phyloP scores from a whole-genome alignment of 2,329 filamentous ascomycete species.

The Lachnellula occidentalis region DNA sequence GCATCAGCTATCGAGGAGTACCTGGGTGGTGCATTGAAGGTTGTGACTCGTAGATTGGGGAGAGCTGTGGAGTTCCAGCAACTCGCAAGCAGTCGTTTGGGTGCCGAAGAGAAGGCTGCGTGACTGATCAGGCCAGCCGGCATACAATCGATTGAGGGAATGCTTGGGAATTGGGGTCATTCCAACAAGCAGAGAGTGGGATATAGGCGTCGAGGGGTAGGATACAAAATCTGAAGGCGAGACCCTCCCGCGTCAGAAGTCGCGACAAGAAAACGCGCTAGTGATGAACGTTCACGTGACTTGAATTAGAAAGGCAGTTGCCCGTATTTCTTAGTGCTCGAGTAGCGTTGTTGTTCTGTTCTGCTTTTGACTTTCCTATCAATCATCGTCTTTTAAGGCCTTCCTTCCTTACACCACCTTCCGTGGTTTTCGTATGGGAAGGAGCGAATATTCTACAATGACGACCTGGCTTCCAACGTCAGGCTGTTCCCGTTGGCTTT shows the following conservation, averaged over 20 bases:
- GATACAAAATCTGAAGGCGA: background rate
- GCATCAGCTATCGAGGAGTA: conserved; percentile 30
- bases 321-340: no score
- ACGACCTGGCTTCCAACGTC: no score
- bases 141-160: conserved; percentile 27
- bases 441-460: no score
- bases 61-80: conserved; percentile 22
- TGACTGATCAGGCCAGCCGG: conserved; percentile 22
- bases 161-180: conserved; percentile 12
- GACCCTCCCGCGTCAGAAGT: conserved; percentile 4
- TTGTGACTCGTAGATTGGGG: conserved; percentile 7
- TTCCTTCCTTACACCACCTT: no score
- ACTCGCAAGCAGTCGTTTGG: conserved; percentile 23
- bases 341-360: no score
- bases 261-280: conserved; percentile 5
- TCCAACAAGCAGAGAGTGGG: conserved; percentile 10
- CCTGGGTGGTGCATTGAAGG: conserved; percentile 16
- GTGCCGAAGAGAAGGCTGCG: conserved; percentile 24
- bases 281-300: background rate
- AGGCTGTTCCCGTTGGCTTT: no score
- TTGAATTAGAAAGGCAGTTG: no score
- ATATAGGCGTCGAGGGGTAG: background rate
- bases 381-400: no score
- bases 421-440: no score
- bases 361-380: no score